Base-by-base conservation (phyloP, 805 yeast genomes). In the Candida sithepensis region DNA sequence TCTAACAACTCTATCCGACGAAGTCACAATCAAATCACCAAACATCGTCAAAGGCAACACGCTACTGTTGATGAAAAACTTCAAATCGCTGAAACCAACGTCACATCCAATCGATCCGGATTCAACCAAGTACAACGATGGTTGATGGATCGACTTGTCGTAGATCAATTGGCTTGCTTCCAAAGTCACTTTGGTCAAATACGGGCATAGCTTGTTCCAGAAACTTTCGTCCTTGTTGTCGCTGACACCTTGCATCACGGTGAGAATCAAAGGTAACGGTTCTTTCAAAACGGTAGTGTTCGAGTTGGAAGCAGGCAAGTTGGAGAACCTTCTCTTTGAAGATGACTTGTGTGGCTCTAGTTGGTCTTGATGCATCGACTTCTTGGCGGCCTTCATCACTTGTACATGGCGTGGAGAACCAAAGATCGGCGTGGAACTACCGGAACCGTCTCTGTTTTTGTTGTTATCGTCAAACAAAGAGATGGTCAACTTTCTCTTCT, bases 1-100 rank as follows among this genome's bases (percentile, higher is more conserved):
- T 47, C 70, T 74, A n/a, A 68, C 65, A 19, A 64, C 56, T 43
- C 73, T 62, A 45, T 78, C 68, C 46, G 69, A 68, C 21, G 63
- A 56, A 2, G 69, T 67, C 23, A 53, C 55, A 12, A 58, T 69
- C 41, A 79, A 56, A 52, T 85, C 89, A 2, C 95, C 94, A 64
- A 85, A 84, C 1, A 87, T 78, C 0, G 92, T 85, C 49, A 85
- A 77, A 4, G 94, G 89, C 45, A 87, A 73, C 30, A 85, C 80
- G 16, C 60, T 53, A 48, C 66, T 55, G 20, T 57, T 56, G n/a
- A 63, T 56, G 13, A 46, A 42, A 28, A 64, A 59, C 10, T 63
- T 55, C 44, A 60, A 51, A 39, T 70, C 72, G 69, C 63, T 68
- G 63, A 63, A 81, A 45, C 46, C 58, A 48, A 57, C 75, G 61